Conservation (phyloP, 352 stramenopile genomes). For the Pythium scleroteichum region DNA sequence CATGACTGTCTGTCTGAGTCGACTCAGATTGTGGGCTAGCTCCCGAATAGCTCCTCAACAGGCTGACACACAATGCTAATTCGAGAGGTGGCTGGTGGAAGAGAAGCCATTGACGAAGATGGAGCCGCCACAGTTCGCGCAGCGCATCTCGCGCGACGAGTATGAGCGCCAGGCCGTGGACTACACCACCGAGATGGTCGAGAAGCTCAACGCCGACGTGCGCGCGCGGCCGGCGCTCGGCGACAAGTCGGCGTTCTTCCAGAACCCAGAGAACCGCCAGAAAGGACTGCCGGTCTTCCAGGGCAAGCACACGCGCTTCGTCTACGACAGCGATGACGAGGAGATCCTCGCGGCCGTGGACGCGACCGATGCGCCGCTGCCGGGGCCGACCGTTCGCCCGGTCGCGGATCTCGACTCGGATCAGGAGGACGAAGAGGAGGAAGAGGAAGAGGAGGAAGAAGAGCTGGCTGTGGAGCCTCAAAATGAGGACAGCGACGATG, state of each 20-base stretch:
- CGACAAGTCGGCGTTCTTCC: conserved; percentile 61
- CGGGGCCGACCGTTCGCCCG: conserved; percentile 57
- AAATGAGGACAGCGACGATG: conserved; percentile 20
- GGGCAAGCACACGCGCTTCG: conserved; percentile 77
- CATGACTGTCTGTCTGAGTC: too few species aligned
- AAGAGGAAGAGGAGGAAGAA: conserved; percentile 35
- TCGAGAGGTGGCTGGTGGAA: not conserved
- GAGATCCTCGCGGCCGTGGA: conserved; percentile 68
- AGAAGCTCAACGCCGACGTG: conserved; percentile 65
- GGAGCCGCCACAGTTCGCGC: conserved; percentile 18
- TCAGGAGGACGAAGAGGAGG: conserved; percentile 41
- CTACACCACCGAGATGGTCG: conserved; percentile 61
- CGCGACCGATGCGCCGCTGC: conserved; percentile 57
- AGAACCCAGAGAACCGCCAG: conserved; percentile 56
- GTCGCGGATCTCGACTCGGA: conserved; percentile 55
- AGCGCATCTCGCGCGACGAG: conserved; percentile 33
- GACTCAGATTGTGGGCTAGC: too few species aligned
- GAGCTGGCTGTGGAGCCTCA: conserved; percentile 30
- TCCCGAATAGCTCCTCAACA: too few species aligned
- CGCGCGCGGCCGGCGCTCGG: conserved; percentile 50
- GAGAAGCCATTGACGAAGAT: conserved; percentile 8
- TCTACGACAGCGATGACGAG: conserved; percentile 75
- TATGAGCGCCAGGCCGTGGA: conserved; percentile 69
- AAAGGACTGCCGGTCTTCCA: conserved; percentile 71
- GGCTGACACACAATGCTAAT: not conserved